Percentiles rank a stretch among this genome's conserved stretches.
These are phyloP conservation scores for Penicillium egyptiacum DNA, from an alignment of 495 filamentous ascomycete species.

Conservation along the genomic window DNA sequence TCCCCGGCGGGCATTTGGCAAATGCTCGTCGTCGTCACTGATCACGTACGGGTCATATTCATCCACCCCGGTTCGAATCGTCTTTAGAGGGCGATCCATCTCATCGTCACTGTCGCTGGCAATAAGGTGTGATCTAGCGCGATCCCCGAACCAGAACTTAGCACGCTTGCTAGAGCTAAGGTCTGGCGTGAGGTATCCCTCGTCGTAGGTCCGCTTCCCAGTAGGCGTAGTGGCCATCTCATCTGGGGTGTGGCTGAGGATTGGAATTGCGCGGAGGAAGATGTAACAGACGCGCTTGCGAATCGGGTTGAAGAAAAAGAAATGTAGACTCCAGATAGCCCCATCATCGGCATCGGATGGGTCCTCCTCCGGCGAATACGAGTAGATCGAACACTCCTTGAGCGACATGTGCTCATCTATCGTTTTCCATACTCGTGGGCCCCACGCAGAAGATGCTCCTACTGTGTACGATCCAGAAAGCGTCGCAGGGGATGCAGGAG, in stretches of 20 bases:
- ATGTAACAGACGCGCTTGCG: constrained; percentile 94
- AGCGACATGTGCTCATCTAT: constrained; percentile 92
- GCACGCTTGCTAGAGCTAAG: constrained; percentile 71
- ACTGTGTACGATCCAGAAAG: constrained; percentile 45
- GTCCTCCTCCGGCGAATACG: constrained; percentile 79
- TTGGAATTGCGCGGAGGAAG: constrained; percentile 81
- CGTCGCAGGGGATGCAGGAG: constrained; percentile 46
- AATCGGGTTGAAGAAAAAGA: constrained; percentile 95
- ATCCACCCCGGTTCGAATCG: constrained; percentile 26
- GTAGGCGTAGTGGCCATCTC: constrained; percentile 41
- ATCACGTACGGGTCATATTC: constrained; percentile 47
- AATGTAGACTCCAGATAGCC: constrained; percentile 91
- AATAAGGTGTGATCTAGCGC: constrained; percentile 37
- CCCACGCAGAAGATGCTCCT: constrained; percentile 59
- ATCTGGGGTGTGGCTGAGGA: constrained; percentile 67
- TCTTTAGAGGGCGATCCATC: constrained; percentile 27
- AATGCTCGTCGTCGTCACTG: constrained; percentile 46
- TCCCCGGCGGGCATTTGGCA: constrained; percentile 42
- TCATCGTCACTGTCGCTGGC: constrained; percentile 52
- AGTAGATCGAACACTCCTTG: constrained; percentile 80
- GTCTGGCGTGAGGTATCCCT: constrained; percentile 48
- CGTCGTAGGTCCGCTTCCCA: constrained; percentile 51
- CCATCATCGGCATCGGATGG: constrained; percentile 88
- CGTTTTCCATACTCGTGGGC: constrained; percentile 81
- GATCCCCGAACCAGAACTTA: constrained; percentile 77